Evolutionary conservation across 192 early-diverging fungal species (phyloP).

Genomic region (Podila epigama): DNA sequence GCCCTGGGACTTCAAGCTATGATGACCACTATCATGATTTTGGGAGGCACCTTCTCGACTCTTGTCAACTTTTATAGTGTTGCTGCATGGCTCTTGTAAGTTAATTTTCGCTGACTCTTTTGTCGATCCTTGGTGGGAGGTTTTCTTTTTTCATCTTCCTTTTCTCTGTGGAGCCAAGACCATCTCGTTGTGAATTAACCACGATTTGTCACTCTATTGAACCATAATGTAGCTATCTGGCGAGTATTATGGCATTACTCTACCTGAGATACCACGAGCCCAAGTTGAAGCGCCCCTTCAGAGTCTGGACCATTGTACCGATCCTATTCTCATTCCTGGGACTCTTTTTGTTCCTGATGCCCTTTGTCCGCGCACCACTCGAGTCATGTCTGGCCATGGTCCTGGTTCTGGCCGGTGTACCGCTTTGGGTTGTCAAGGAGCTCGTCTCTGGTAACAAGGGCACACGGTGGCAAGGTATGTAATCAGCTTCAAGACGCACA

Average conservation of each 20-base stretch:
- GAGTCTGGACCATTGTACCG: constrained; percentile 73
- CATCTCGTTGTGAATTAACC: no score
- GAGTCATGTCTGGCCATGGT: constrained; percentile 57
- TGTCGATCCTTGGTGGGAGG: background rate
- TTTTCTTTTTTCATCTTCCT: background rate
- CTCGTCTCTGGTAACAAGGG: constrained; percentile 46
- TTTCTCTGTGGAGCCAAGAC: background rate
- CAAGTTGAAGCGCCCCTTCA: constrained; percentile 71
- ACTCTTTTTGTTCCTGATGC: constrained; percentile 67
- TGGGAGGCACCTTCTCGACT: constrained; percentile 68
- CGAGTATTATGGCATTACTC: constrained; percentile 70
- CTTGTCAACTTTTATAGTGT: constrained; percentile 83
- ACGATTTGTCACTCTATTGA: no score
- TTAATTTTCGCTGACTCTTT: background rate
- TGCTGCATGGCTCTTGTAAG: constrained; percentile 73
- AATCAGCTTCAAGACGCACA: background rate
- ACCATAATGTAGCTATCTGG: constrained; percentile 66
- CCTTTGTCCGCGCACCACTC: constrained; percentile 62
- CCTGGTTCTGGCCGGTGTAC: constrained; percentile 57
- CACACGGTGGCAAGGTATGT: constrained; percentile 48
- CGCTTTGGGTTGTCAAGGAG: constrained; percentile 60
- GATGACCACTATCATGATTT: constrained; percentile 67
- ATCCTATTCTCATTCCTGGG: constrained; percentile 68
- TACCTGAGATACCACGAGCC: constrained; percentile 73
- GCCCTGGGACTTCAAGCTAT: constrained; percentile 70